A percentile compares a stretch with the other conserved stretches of the same genome.
phyloP scores from a whole-genome alignment of 768 basidiomycete genomes.

The Termitomyces sp. region DNA sequence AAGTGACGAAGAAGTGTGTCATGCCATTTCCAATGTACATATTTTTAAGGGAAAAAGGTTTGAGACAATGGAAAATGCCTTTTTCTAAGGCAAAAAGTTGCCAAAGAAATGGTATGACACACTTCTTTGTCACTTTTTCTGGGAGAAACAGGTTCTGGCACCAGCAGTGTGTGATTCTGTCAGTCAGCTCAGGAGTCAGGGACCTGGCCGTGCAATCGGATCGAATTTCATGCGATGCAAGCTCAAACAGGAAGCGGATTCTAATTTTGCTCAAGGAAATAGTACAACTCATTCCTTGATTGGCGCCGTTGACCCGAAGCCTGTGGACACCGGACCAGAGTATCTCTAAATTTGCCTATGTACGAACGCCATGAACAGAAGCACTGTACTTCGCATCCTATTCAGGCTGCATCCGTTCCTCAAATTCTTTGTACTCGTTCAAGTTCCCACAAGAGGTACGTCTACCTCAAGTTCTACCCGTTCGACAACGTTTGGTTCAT shows the following conservation, averaged over 20 bases:
- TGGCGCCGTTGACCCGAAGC: background rate
- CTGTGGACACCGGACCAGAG: no score
- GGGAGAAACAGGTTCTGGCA: no score
- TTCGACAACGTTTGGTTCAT: background rate
- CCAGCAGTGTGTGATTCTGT: no score
- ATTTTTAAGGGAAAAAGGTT: no score
- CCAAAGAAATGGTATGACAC: no score
- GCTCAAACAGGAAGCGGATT: background rate
- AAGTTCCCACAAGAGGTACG: background rate
- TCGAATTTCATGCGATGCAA: no score
- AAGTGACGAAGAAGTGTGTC: no score
- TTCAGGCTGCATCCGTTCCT: background rate
- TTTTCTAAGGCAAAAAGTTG: no score
- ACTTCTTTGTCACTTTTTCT: no score
- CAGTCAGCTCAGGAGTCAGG: background rate
- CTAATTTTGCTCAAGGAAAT: background rate
- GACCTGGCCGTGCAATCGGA: background rate
- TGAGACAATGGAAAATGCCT: no score
- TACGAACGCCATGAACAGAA: background rate
- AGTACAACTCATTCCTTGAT: no score
- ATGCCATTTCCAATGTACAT: no score
- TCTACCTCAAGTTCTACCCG: background rate
- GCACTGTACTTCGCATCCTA: background rate
- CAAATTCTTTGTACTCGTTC: background rate
- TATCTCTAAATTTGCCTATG: background rate